Base-by-base conservation (phyloP, 331 rosid genomes). In the Prunus yedoensis region DNA sequence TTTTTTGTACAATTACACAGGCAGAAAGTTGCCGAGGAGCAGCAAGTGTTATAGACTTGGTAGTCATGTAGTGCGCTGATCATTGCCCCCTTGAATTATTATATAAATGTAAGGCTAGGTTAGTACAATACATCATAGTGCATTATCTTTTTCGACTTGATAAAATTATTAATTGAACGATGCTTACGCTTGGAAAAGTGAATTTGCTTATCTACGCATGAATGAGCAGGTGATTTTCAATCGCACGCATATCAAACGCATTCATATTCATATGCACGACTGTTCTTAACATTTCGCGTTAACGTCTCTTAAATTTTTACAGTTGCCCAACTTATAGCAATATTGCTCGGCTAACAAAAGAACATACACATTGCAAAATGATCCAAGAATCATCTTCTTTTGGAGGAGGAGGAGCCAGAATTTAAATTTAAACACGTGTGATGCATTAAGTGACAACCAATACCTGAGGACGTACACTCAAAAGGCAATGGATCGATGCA, bases 371-470 rank as follows among this genome's bases (percentile, higher is more conserved):
- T 11, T 65, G 69, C 50, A 10, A 38, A 6, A 65, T 41, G 50
- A 64, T 64, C 17, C 50, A 62, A 3, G 3, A 30, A 30, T 4
- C 3, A 16, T 8, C 23, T 17, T 8, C 11, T 16, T 62, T 62
- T 62, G n/a, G 51, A 3, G 3, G 43, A 30, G 49, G 43, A 35
- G 10, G 58, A 53, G 49, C 49, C 65, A 71, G 25, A 16, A 38
- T 56, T 71, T 14, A 47, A 58, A 57, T 58, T 16, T 3, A 25
- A 73, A n/a, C 85, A 77, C 72, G 79, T 73, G 85, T 63, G 74
- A 14, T 62, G 81, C 81, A 72, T 72, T 49, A 21, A n/a, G 67
- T 68, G 85, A 73, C 82, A 73, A 60, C 72, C 82, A 71, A 73
- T 72, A 67, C 45, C 79, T 15, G 28, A 66, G 58, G 73, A 60